Conservation (phyloP, 352 stramenopile genomes). For the Globisporangium sylvaticum region DNA sequence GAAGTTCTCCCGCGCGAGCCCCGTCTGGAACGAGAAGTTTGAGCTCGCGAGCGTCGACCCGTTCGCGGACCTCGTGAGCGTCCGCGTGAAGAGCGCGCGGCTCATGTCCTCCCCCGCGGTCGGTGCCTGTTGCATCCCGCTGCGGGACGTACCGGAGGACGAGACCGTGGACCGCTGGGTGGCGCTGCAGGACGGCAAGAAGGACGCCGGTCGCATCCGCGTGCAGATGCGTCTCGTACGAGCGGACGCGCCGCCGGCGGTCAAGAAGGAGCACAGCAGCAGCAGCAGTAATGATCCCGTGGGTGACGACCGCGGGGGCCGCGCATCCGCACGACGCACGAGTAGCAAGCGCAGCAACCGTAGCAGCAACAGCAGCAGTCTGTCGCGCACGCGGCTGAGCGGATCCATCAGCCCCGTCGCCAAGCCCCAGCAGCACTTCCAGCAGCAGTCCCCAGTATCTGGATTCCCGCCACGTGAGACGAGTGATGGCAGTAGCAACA, state of each 20-base stretch:
- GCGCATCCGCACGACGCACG: background rate
- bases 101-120: constrained; percentile 61
- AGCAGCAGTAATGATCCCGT: constrained; percentile 4
- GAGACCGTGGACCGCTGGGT: constrained; percentile 57
- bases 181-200: constrained; percentile 47
- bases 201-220: constrained; percentile 51
- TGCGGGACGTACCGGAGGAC: constrained; percentile 44
- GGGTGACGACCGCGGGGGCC: background rate
- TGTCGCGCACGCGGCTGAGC: constrained; percentile 14
- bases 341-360: constrained; percentile 10
- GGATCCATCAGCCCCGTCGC: constrained; percentile 14
- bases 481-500: background rate
- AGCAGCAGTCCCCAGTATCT: background rate
- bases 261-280: constrained; percentile 17
- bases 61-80: constrained; percentile 47
- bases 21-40: constrained; percentile 80
- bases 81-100: constrained; percentile 68
- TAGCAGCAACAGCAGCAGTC: constrained; percentile 15
- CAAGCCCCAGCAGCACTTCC: background rate
- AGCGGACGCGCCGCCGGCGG: constrained; percentile 23
- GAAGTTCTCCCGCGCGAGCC: constrained; percentile 41
- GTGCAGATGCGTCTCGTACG: constrained; percentile 60
- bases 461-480: background rate
- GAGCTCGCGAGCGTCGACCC: constrained; percentile 53
- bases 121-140: constrained; percentile 41